These are phyloP conservation scores for Austroboletus niveus DNA, from an alignment of 1,284 basidiomycete species.

Conservation along the genomic window DNA sequence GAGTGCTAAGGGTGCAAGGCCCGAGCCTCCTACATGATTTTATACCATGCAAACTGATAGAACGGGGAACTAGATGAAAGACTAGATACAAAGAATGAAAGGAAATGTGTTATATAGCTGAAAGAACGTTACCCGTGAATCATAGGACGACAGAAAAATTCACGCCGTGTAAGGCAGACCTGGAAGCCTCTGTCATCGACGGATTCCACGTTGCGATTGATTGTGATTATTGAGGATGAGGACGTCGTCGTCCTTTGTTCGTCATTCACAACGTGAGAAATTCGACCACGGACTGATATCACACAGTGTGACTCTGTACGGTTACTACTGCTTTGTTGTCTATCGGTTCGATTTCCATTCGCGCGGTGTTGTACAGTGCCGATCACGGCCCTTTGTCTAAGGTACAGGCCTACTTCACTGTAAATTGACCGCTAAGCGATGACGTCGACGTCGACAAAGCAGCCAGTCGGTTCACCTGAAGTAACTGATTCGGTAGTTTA, in stretches of 20 bases:
- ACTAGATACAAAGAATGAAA: slow-evolving; percentile 24
- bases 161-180: not conserved
- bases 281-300: not conserved
- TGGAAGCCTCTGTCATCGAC: slow-evolving; percentile 3
- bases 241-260: slow-evolving; percentile 10
- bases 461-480: too few species aligned
- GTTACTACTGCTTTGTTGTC: too few species aligned
- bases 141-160: not conserved
- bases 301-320: not conserved
- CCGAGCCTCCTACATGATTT: slow-evolving; percentile 16
- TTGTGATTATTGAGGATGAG: not conserved
- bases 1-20: not conserved
- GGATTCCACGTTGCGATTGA: not conserved
- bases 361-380: too few species aligned
- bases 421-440: too few species aligned
- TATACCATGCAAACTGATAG: slow-evolving; percentile 18
- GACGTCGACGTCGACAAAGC: too few species aligned
- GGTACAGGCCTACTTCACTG: too few species aligned
- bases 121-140: slow-evolving; percentile 11
- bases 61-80: slow-evolving; percentile 6
- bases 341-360: too few species aligned
- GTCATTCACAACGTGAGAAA: slow-evolving; percentile 9
- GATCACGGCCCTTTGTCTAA: too few species aligned
- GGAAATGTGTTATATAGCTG: slow-evolving; percentile 5
- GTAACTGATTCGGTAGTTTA: too few species aligned